phyloP scores from a whole-genome alignment of 2,329 filamentous ascomycete species.

The Alternaria postmessia region DNA sequence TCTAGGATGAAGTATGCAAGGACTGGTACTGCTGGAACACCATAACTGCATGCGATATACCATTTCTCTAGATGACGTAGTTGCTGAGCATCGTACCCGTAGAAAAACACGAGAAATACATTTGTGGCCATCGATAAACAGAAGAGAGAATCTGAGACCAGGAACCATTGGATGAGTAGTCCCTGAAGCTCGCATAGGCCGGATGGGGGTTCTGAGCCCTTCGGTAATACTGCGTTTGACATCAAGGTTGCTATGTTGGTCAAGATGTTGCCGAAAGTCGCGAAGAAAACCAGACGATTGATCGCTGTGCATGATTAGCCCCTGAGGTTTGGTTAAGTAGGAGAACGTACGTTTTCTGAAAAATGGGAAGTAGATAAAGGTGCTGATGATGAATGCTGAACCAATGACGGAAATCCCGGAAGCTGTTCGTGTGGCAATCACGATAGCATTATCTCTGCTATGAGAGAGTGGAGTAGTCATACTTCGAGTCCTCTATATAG shows the following conservation, averaged over 20 bases:
- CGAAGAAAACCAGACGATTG: constrained; percentile 84
- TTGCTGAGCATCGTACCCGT: constrained; percentile 70
- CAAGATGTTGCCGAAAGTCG: constrained; percentile 81
- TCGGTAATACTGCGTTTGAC: constrained; percentile 65
- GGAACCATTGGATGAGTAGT: constrained; percentile 81
- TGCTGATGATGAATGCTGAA: constrained; percentile 74
- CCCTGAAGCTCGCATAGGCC: constrained; percentile 78
- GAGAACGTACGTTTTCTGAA: constrained; percentile 70
- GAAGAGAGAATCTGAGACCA: constrained; percentile 25
- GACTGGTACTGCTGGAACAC: constrained; percentile 73
- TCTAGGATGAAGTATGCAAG: constrained; percentile 72
- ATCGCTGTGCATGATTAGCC: constrained; percentile 59
- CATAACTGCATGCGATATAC: constrained; percentile 76
- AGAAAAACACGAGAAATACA: constrained; percentile 82
- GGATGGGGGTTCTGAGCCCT: constrained; percentile 46
- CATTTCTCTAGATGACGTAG: constrained; percentile 74
- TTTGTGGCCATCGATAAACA: constrained; percentile 73
- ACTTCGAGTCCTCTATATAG: not conserved
- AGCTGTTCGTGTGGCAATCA: constrained; percentile 70
- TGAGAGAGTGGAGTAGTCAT: constrained; percentile 24
- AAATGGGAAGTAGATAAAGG: constrained; percentile 70
- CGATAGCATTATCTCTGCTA: constrained; percentile 57
- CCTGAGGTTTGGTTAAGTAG: not conserved
- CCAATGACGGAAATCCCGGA: constrained; percentile 76
- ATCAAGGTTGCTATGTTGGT: constrained; percentile 80